These are phyloP conservation scores for Gossypium australe DNA, from an alignment of 345 rosid genomes.

Conservation along the genomic window DNA sequence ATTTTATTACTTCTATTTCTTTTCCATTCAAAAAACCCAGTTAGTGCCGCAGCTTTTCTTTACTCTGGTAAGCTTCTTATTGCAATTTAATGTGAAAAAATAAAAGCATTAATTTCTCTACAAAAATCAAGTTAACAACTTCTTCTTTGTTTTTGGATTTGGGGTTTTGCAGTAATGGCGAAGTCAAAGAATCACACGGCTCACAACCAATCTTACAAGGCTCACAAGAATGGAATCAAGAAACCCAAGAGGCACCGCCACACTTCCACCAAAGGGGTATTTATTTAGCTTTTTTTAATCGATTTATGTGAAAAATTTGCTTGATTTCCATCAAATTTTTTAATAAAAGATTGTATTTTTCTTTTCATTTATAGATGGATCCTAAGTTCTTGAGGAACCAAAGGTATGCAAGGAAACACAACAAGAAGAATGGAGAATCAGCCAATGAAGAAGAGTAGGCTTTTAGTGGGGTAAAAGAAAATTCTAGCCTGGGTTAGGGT, in stretches of 20 bases:
- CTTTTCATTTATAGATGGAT: constrained; percentile 53
- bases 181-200: constrained; percentile 99
- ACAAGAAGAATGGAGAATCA: constrained; percentile 43
- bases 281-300: background rate
- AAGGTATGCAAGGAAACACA: constrained; percentile 97
- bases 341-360: background rate
- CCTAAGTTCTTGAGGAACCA: constrained; percentile 97
- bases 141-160: background rate
- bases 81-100: background rate
- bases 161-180: constrained; percentile 60
- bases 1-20: background rate
- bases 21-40: background rate
- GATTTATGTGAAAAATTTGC: background rate
- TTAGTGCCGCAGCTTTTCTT: background rate
- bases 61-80: background rate
- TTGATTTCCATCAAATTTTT: too few species aligned
- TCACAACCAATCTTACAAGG: constrained; percentile 94
- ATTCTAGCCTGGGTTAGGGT: background rate
- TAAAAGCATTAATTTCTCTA: background rate
- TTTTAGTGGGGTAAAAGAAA: too few species aligned
- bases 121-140: background rate
- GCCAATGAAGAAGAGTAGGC: constrained; percentile 33
- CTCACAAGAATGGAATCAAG: constrained; percentile 97
- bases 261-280: constrained; percentile 91
- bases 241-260: constrained; percentile 89